Conservation (phyloP, 78 protist genomes). For the Speleostelium caveatum region DNA sequence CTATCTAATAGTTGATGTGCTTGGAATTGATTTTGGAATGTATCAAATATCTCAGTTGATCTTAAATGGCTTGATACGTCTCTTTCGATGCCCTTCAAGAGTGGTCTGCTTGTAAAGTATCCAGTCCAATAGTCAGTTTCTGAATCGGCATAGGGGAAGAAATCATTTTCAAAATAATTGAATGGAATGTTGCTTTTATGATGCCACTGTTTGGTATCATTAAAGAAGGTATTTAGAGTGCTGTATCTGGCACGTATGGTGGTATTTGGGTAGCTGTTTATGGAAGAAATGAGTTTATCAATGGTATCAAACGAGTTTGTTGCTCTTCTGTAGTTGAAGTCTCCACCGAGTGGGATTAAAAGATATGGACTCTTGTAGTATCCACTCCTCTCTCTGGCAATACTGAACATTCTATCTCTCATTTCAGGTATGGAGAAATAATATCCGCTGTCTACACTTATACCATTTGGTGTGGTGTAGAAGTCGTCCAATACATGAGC, state of each 20-base stretch:
- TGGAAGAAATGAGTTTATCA: neutral
- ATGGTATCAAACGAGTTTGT: neutral
- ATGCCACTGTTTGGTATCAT: constrained; percentile 5
- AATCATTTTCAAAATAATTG: constrained; percentile 30
- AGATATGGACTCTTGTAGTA: constrained; percentile 29
- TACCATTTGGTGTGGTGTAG: constrained; percentile 15
- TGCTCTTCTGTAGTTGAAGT: constrained; percentile 10
- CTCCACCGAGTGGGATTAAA: constrained; percentile 38
- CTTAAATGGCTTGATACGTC: neutral
- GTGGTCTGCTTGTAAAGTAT: constrained; percentile 47
- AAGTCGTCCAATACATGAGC: constrained; percentile 65
- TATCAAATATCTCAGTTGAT: constrained; percentile 5
- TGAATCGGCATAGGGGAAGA: constrained; percentile 46
- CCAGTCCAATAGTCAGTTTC: constrained; percentile 47
- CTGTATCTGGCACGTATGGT: neutral
- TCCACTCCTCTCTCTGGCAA: neutral
- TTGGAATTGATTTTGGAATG: neutral
- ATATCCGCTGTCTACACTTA: constrained; percentile 9
- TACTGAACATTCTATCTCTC: neutral
- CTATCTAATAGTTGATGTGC: neutral
- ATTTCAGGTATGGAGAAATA: neutral
- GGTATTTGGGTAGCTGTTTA: neutral
- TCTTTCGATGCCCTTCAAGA: constrained; percentile 26
- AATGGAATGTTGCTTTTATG: neutral
- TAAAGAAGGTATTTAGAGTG: constrained; percentile 15